These are phyloP conservation scores for Neurospora sp. DNA, from an alignment of 495 filamentous ascomycete species.

Conservation along the genomic window DNA sequence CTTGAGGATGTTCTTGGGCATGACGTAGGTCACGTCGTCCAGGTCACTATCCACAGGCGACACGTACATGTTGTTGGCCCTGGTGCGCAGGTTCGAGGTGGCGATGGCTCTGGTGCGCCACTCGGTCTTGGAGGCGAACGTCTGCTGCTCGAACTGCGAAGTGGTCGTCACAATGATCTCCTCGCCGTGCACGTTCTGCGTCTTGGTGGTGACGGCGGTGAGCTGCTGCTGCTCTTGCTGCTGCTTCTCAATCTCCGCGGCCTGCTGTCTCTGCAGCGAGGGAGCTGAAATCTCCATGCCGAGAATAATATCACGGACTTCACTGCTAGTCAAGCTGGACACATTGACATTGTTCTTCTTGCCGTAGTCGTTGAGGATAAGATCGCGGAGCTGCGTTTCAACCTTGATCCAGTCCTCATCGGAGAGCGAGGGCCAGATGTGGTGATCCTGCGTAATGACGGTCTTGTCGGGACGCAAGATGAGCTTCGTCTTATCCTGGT, in stretches of 20 bases:
- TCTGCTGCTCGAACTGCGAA: constrained; percentile 92
- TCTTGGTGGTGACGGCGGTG: constrained; percentile 96
- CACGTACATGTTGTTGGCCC: constrained; percentile 97
- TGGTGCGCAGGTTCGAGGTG: constrained; percentile 87
- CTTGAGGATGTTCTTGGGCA: constrained; percentile 99
- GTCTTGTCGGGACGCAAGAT: constrained; percentile 96
- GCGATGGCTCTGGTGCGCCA: constrained; percentile 97
- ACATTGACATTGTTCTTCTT: constrained; percentile 99
- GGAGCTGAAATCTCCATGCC: constrained; percentile 99
- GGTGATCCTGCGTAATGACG: constrained; percentile 96
- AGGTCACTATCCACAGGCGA: constrained; percentile 82
- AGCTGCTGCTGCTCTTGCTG: constrained; percentile 93
- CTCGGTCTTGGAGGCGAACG: constrained; percentile 97
- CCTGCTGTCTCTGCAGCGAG: constrained; percentile 96
- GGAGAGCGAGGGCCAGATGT: constrained; percentile 92
- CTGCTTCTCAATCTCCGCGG: constrained; percentile 98
- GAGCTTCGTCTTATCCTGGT: constrained; percentile 96
- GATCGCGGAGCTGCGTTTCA: constrained; percentile 87
- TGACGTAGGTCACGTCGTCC: constrained; percentile 83
- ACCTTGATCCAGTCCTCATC: constrained; percentile 99
- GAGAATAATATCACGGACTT: constrained; percentile 97
- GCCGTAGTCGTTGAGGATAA: constrained; percentile 97
- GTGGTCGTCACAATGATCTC: constrained; percentile 98
- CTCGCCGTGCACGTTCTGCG: constrained; percentile 94
- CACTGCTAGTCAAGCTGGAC: constrained; percentile 87